Percentiles rank a stretch among this genome's conserved stretches.
These are phyloP conservation scores for Colletotrichum godetiae DNA, from an alignment of 2,329 filamentous ascomycete genomes.

Conservation along the genomic window DNA sequence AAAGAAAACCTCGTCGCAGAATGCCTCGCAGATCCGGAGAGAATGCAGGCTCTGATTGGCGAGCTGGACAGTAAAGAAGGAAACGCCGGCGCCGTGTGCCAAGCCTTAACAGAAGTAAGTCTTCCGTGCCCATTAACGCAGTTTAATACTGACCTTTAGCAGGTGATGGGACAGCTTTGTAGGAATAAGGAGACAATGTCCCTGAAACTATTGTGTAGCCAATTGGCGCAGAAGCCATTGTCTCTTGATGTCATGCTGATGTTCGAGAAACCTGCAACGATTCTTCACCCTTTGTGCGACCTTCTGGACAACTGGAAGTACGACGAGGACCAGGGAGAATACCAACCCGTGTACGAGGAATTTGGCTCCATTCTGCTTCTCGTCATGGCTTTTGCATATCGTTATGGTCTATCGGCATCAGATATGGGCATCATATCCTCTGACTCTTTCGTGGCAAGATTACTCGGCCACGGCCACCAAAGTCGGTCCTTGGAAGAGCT, in stretches of 20 bases:
- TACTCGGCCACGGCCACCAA: constrained; percentile 70
- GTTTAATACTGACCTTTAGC: constrained; percentile 10
- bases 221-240: constrained; percentile 78
- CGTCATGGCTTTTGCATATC: constrained; percentile 78
- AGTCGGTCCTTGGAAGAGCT: constrained; percentile 70
- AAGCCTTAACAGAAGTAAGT: constrained; percentile 76
- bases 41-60: constrained; percentile 79
- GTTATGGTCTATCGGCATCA: constrained; percentile 73
- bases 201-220: constrained; percentile 78
- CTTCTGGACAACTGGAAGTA: constrained; percentile 84
- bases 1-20: constrained; percentile 84
- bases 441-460: constrained; percentile 76
- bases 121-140: neutral
- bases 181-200: constrained; percentile 81
- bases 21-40: constrained; percentile 80
- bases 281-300: constrained; percentile 79
- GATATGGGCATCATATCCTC: constrained; percentile 71
- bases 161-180: constrained; percentile 78
- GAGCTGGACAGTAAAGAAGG: constrained; percentile 92
- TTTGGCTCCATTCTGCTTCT: constrained; percentile 82
- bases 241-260: constrained; percentile 81
- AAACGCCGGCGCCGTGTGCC: constrained; percentile 87
- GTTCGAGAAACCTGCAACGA: constrained; percentile 76
- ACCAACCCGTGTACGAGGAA: constrained; percentile 88
- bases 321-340: constrained; percentile 85